Conservation (phyloP, 805 yeast species). For the Hanseniaspora osmophila region DNA sequence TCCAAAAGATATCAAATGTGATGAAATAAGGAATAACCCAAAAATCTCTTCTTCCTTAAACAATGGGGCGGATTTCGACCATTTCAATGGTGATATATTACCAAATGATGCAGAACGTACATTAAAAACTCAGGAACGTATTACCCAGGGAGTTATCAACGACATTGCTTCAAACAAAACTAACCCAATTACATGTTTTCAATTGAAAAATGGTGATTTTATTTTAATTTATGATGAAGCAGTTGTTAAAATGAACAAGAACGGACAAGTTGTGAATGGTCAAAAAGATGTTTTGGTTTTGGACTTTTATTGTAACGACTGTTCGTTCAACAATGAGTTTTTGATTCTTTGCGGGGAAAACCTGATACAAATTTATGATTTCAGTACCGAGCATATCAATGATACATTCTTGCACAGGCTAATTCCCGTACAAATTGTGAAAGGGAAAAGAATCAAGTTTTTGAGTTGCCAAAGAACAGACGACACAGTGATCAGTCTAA, state of each 20-base stretch:
- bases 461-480: constrained; percentile 26
- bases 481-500: constrained; percentile 32
- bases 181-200: constrained; percentile 50
- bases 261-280: constrained; percentile 36
- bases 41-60: no score
- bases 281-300: constrained; percentile 27
- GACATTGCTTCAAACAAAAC: constrained; percentile 24
- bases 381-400: constrained; percentile 31
- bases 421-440: constrained; percentile 50
- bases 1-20: constrained; percentile 24
- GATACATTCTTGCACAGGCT: constrained; percentile 22
- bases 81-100: neutral
- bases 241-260: constrained; percentile 49
- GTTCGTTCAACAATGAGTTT: constrained; percentile 32
- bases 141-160: constrained; percentile 25
- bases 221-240: constrained; percentile 57
- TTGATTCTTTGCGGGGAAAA: constrained; percentile 48
- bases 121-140: constrained; percentile 14
- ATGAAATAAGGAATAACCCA: neutral
- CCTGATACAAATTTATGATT: constrained; percentile 53
- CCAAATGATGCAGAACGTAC: no score
- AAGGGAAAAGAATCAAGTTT: constrained; percentile 49
- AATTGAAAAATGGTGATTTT: constrained; percentile 38
- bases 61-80: no score
- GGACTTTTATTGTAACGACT: constrained; percentile 28